Evolutionary conservation across 305 asterid species (phyloP), one percentile per base, ranked within the genome.

Genomic region (Fraxinus xanthoxyloides): DNA sequence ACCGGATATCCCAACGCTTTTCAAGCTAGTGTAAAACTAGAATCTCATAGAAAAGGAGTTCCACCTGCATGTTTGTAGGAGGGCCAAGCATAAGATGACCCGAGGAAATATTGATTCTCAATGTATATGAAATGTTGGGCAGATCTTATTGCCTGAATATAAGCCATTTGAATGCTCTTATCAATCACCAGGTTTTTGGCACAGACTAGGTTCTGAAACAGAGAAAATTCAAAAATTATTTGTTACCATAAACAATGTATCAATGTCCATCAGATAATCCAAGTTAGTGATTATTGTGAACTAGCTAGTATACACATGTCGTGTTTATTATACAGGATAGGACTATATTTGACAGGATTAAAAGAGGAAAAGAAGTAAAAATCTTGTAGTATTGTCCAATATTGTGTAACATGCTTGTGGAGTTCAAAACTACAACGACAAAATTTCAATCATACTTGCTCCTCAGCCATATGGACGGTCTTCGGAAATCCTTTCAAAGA

Each of bases 21-120:
- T 48, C 8, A 3, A 36, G 69, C 34, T 21, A 8, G 17, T 26
- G 17, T 19, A 4, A 28, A 78, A 24, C 19, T 34, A 31, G 4
- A 24, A 81, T 77, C 6, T 75, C 26, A 31, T 1, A 10, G 43
- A 72, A 30, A 48, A 67, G 75, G 46, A 83, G 28, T 75, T 24
- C 23, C 79, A 94, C 98, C 99, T 78, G 97, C 94, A 83, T 85
- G 85, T 86, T 81, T 91, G 81, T 94, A 90, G 77, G 93, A 86
- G 76, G 93, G 95, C 99, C 98, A 96, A 78, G 98, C 99, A 84
- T 91, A 96, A 23, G 99, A 93, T 73, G 99, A 91, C 12, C 99
- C 99, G 12, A 96, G 89, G 84, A 96, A 96, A 84, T 96, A 96
- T 83, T 96, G 98, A 84, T 94, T 94, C 89, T 95, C 99, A 40